Base-by-base conservation (phyloP, 139 green algal genomes). In the Gonium pectorale region DNA sequence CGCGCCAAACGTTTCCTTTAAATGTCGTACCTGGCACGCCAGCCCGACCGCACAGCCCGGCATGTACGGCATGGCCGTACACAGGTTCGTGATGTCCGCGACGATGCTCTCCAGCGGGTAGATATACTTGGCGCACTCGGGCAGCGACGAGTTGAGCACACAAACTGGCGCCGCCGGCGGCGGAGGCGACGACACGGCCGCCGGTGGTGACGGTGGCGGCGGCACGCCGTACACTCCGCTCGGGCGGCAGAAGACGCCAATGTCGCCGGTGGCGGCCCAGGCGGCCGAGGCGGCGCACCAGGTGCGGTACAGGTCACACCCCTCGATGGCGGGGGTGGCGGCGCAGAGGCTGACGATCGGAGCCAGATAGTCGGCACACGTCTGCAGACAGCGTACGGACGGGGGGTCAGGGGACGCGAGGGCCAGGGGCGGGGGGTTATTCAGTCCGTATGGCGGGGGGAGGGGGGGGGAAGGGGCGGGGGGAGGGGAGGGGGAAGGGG, bases 51-150 rank as follows among this genome's bases (percentile, higher is more conserved):
- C 77, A 70, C 81, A 87, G 54, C 81, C 81, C 5, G 69, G 67
- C 81, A 87, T 87, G 81, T 87, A 60, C 24, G 81, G 59, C 81
- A 87, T 87, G 11, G 69, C 19, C 0, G 41, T 41, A 33, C 81
- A 87, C 35, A 87, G 56, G 11, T 26, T 31, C 1, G 0, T 17
- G 38, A 87, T 31, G 44, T 87, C 81, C 15, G 56, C 24, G 41
- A 27, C 7, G 59, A 81, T 72, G 59, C 37, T 67, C 19, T 27
- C 33, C 2, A n/a, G 22, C 5, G 81, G 67, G 71, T 87, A 87
- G 44, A 63, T 31, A 35, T 87, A 87, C 13, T 22, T 64, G 5
- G 59, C 51, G 22, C 81, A 87, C 22, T 31, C 13, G 43, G 81
- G 69, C 11, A 31, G 15, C 0, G 80, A 63, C 24, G 67, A 52